Conservation (phyloP, 75 land plant genomes). For the Pseudotsuga menziesii region DNA sequence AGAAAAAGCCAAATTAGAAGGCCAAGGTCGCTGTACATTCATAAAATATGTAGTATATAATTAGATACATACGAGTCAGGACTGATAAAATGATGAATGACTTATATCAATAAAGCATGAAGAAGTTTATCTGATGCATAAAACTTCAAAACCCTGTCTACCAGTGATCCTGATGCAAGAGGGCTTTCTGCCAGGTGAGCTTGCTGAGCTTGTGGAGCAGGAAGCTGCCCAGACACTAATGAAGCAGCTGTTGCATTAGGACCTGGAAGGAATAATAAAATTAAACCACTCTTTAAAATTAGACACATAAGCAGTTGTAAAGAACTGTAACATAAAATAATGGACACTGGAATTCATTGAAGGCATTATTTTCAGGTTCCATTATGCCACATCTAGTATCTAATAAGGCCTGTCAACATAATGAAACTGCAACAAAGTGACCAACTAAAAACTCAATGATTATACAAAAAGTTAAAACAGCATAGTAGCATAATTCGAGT, state of each 20-base stretch:
- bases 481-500: too few relatives aligned
- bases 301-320: neutral
- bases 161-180: neutral
- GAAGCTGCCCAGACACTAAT: neutral
- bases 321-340: neutral
- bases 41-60: neutral
- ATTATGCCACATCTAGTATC: neutral
- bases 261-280: slow-evolving; percentile 1
- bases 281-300: neutral
- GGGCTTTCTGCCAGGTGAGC: neutral
- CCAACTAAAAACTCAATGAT: neutral
- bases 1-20: slow-evolving; percentile 24
- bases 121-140: neutral
- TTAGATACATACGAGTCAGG: neutral
- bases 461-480: too few relatives aligned
- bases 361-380: neutral
- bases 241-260: neutral
- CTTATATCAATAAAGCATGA: neutral
- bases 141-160: neutral
- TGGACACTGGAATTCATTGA: neutral
- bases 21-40: slow-evolving; percentile 24
- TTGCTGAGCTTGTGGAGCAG: neutral
- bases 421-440: neutral
- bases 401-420: neutral
- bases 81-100: neutral